A percentile compares a stretch with the other conserved stretches of the same genome.
Evolutionary conservation across 192 early-diverging fungal genomes (phyloP).

Genomic region (Coemansia sp.): DNA sequence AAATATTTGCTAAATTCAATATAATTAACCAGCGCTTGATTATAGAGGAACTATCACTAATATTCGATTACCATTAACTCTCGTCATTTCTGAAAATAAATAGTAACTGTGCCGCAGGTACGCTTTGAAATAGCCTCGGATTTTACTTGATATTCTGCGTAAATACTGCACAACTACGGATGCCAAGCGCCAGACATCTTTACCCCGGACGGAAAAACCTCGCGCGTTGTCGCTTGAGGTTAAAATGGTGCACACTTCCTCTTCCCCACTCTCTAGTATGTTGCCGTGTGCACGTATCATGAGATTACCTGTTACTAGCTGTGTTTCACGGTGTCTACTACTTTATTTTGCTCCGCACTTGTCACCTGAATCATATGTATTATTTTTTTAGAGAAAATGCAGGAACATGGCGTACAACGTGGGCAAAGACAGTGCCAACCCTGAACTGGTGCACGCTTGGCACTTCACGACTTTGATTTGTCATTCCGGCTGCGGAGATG

Average conservation of each 20-base stretch:
- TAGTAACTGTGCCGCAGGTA: background rate
- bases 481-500: background rate
- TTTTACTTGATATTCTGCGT: background rate
- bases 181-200: background rate
- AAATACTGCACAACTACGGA: background rate
- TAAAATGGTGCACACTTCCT: background rate
- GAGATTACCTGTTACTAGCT: background rate
- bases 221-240: background rate
- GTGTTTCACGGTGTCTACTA: background rate
- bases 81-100: background rate
- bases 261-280: background rate
- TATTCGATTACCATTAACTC: background rate
- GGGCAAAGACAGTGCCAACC: background rate
- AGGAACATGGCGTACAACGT: background rate
- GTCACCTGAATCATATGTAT: background rate
- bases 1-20: too few relatives aligned
- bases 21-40: too few relatives aligned
- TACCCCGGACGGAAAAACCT: background rate
- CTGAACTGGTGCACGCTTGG: background rate
- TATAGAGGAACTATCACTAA: too few relatives aligned
- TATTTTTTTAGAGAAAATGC: background rate
- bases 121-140: background rate
- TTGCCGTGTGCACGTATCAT: background rate
- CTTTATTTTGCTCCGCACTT: background rate
- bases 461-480: background rate